A percentile compares a stretch with the other conserved stretches of the same genome.
Evolutionary conservation across 2,329 filamentous ascomycete species (phyloP).

Genomic region (Didymella keratinophila): DNA sequence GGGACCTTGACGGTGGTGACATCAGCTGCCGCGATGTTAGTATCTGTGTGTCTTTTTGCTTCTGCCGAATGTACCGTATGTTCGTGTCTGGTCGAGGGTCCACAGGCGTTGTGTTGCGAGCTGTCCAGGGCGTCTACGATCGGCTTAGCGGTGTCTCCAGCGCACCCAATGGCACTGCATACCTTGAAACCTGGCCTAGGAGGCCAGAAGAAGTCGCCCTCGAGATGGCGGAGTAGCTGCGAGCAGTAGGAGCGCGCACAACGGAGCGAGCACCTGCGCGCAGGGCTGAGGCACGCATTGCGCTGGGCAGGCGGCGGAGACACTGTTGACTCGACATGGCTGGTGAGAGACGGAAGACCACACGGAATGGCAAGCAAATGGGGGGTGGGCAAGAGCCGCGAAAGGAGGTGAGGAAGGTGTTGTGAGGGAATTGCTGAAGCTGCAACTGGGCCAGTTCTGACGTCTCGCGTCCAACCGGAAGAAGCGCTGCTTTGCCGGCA

Average conservation of each 20-base stretch:
- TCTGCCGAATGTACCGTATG: constrained; percentile 39
- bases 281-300: constrained; percentile 43
- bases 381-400: constrained; percentile 19
- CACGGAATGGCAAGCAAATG: constrained; percentile 21
- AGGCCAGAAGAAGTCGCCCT: constrained; percentile 46
- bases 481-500: constrained; percentile 20
- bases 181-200: constrained; percentile 43
- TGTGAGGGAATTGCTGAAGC: constrained; percentile 44
- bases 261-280: constrained; percentile 41
- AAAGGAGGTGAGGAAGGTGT: constrained; percentile 22
- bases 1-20: constrained; percentile 85
- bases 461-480: constrained; percentile 37
- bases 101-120: constrained; percentile 37
- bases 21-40: constrained; percentile 65
- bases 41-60: background rate
- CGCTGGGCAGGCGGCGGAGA: constrained; percentile 46
- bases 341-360: constrained; percentile 16
- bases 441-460: constrained; percentile 37
- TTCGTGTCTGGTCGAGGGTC: constrained; percentile 44
- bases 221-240: constrained; percentile 47
- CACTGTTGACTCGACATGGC: constrained; percentile 51
- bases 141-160: constrained; percentile 23
- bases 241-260: constrained; percentile 33
- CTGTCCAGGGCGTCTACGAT: constrained; percentile 40
- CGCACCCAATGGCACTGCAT: constrained; percentile 23